These are phyloP conservation scores for Trichothecium sympodiale DNA, from an alignment of 2,329 filamentous ascomycete species.

Conservation along the genomic window DNA sequence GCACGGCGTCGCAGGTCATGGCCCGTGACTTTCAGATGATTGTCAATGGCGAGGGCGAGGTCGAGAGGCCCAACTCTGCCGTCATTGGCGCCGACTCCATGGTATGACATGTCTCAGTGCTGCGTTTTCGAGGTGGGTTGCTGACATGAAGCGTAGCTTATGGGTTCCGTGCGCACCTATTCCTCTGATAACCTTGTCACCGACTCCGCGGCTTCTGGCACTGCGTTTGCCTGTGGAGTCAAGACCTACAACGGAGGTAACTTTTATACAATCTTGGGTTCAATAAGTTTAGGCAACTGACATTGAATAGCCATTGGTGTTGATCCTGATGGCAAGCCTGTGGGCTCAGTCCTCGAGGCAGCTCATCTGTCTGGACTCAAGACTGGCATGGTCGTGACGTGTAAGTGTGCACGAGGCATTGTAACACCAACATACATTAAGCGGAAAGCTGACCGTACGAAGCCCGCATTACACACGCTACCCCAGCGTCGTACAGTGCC, in stretches of 20 bases:
- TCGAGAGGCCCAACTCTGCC: constrained; percentile 8
- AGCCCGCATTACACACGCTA: constrained; percentile 14
- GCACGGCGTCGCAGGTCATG: constrained; percentile 17
- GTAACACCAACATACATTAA: constrained; percentile 4
- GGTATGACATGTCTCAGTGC: too few species aligned
- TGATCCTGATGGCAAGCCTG: constrained; percentile 11
- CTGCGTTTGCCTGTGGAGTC: constrained; percentile 13
- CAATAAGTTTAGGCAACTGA: background rate
- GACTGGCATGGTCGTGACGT: constrained; percentile 12
- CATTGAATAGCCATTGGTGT: constrained; percentile 9
- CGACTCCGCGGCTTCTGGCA: constrained; percentile 13
- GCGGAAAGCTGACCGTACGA: background rate
- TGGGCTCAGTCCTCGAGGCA: constrained; percentile 13
- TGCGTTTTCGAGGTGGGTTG: too few species aligned
- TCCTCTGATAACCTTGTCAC: constrained; percentile 12
- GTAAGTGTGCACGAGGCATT: too few species aligned
- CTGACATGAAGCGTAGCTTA: constrained; percentile 5
- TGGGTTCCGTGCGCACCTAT: constrained; percentile 11
- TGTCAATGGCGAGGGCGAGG: constrained; percentile 7
- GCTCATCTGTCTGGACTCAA: constrained; percentile 13
- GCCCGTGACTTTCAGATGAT: constrained; percentile 13
- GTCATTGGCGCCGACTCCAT: constrained; percentile 11
- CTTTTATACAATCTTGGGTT: background rate
- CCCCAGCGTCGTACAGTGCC: constrained; percentile 11
- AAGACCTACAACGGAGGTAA: constrained; percentile 14